phyloP scores from a whole-genome alignment of 139 green algal species.

The Medakamo hakoo region DNA sequence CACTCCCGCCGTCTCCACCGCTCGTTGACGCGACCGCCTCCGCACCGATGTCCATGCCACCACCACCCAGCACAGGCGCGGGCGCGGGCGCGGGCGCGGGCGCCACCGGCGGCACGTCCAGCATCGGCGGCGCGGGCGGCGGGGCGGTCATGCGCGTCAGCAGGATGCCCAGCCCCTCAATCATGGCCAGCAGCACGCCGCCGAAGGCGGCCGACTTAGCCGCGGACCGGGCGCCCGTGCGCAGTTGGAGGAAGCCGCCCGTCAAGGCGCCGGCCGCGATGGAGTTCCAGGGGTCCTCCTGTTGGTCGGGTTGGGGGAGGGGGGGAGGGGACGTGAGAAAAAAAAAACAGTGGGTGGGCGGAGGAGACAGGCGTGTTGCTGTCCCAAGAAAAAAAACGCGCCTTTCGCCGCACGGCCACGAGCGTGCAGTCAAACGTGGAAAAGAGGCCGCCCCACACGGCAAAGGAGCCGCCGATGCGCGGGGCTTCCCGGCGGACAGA shows the following conservation, averaged over 20 bases:
- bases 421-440: constrained; percentile 94
- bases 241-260: constrained; percentile 82
- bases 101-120: constrained; percentile 22
- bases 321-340: not conserved
- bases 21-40: not conserved
- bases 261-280: constrained; percentile 83
- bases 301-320: not conserved
- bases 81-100: constrained; percentile 2
- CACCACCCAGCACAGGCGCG: not conserved
- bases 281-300: constrained; percentile 97
- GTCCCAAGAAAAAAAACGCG: constrained; percentile 4
- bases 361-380: not conserved
- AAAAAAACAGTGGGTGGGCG: not conserved
- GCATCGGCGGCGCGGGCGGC: constrained; percentile 36
- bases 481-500: constrained; percentile 73
- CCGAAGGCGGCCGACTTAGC: constrained; percentile 75
- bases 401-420: constrained; percentile 77
- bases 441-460: constrained; percentile 95
- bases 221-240: constrained; percentile 55
- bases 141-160: constrained; percentile 74
- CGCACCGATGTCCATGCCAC: not conserved
- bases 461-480: constrained; percentile 90
- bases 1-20: not conserved
- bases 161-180: constrained; percentile 93
- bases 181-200: constrained; percentile 87